Evolutionary conservation across 208 protist species (phyloP).

Genomic region (Phytomonas sp.): DNA sequence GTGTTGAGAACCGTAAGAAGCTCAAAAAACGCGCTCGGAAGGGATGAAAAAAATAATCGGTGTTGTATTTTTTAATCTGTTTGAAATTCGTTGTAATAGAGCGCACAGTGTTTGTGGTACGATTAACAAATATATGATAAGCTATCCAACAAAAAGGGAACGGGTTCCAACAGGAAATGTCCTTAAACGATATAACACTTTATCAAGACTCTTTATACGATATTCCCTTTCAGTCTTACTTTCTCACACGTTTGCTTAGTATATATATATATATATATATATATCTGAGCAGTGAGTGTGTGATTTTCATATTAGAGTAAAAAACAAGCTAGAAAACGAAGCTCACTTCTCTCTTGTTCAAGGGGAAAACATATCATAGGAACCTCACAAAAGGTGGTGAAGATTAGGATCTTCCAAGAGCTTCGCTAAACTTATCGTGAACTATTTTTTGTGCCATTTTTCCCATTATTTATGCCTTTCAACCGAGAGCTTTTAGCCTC

Average conservation of each 20-base stretch:
- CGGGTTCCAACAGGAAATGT: background rate
- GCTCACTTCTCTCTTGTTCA: background rate
- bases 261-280: conserved; percentile 4
- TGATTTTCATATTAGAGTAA: too few species aligned
- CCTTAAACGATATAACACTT: too few species aligned
- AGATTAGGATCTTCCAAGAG: background rate
- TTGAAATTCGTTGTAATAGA: background rate
- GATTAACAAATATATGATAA: background rate
- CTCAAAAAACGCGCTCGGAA: background rate
- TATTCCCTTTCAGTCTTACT: too few species aligned
- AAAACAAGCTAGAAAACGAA: too few species aligned
- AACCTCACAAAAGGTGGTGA: background rate
- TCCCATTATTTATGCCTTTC: conserved; percentile 23
- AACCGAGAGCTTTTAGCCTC: conserved; percentile 71
- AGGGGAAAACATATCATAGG: background rate
- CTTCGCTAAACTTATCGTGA: too few species aligned
- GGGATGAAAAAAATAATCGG: background rate
- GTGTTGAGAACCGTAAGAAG: conserved; percentile 10
- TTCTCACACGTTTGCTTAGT: background rate
- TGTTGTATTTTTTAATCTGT: conserved; percentile 5
- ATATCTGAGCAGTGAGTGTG: too few species aligned
- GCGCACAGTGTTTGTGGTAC: conserved; percentile 7
- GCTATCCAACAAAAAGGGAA: background rate
- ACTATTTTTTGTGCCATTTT: background rate
- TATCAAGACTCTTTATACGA: too few species aligned